A percentile compares a stretch with the other conserved stretches of the same genome.
phyloP scores from a whole-genome alignment of 257 asterid genomes.

The Sherardia arvensis region DNA sequence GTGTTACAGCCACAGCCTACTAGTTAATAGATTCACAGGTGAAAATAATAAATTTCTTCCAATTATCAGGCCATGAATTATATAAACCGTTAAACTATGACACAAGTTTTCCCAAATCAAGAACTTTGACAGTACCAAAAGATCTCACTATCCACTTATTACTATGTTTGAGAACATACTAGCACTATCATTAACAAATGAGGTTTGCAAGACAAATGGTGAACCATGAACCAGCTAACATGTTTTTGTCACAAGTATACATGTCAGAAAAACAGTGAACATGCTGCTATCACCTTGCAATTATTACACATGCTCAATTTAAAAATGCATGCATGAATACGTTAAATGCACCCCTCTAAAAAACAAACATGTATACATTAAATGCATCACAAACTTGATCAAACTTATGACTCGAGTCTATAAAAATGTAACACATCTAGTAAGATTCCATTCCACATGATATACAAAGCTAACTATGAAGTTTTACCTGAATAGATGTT shows the following conservation, averaged over 20 bases:
- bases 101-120: background rate
- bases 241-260: background rate
- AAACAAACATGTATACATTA: background rate
- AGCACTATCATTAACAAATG: background rate
- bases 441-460: background rate
- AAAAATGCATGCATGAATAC: too few relatives aligned
- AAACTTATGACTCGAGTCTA: background rate
- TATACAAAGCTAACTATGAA: background rate
- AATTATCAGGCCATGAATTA: background rate
- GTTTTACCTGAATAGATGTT: conserved; percentile 74
- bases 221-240: background rate
- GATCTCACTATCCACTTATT: background rate
- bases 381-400: background rate
- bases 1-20: background rate
- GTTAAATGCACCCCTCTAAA: background rate
- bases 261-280: background rate
- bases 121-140: background rate
- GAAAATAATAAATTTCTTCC: background rate
- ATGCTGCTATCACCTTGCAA: background rate
- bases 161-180: background rate
- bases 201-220: background rate
- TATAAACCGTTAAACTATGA: background rate
- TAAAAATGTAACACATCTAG: background rate
- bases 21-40: background rate
- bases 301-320: background rate